Evolutionary conservation across 1,284 basidiomycete species (phyloP).

Genomic region (Porodaedalea pini): DNA sequence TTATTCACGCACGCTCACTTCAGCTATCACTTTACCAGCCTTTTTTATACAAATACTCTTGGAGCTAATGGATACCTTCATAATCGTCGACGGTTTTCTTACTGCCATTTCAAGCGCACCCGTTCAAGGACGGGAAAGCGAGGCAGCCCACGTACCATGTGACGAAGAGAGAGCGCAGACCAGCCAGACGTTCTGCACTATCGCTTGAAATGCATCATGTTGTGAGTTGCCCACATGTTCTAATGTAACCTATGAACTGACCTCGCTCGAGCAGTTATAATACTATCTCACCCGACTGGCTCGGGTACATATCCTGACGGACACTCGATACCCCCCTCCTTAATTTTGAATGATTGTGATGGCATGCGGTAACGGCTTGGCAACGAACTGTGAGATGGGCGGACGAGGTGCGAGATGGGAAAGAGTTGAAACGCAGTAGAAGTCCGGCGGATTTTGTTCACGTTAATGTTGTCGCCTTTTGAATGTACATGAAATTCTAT

Average conservation of each 20-base stretch:
- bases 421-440: too few species aligned
- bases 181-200: constrained; percentile 8
- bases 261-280: neutral
- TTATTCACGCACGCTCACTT: neutral
- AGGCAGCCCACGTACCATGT: neutral
- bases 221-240: neutral
- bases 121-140: neutral
- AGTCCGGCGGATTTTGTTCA: too few species aligned
- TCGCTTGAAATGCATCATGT: neutral
- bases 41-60: neutral
- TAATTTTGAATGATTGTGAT: neutral
- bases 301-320: neutral
- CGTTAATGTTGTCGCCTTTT: too few species aligned
- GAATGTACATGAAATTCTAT: too few species aligned
- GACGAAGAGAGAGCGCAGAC: neutral
- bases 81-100: neutral
- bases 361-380: neutral
- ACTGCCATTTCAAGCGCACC: neutral
- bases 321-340: neutral
- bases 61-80: constrained; percentile 7
- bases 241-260: neutral
- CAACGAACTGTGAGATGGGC: too few species aligned
- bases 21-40: neutral
- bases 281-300: neutral
- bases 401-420: too few species aligned